Evolutionary conservation across 192 early-diverging fungal genomes (phyloP).

Genomic region (Backusella circina): DNA sequence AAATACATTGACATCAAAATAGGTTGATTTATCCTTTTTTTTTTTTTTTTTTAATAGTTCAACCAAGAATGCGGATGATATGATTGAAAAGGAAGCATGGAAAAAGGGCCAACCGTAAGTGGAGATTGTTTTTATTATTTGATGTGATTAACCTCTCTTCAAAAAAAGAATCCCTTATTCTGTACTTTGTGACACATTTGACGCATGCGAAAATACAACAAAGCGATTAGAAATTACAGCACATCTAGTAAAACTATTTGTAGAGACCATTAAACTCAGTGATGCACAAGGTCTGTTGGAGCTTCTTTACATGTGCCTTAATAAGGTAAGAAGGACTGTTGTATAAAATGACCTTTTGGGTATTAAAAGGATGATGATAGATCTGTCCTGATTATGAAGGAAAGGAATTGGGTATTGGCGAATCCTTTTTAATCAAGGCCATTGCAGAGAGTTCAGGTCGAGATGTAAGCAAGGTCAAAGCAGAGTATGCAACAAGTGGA

Average conservation of each 20-base stretch:
- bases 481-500: constrained; percentile 71
- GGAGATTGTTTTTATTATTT: not conserved
- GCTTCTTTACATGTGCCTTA: constrained; percentile 88
- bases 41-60: not conserved
- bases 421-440: constrained; percentile 88
- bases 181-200: constrained; percentile 89
- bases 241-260: constrained; percentile 68
- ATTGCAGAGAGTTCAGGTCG: constrained; percentile 89
- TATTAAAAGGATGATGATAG: constrained; percentile 22
- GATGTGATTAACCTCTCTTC: not conserved
- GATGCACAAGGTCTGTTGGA: constrained; percentile 66
- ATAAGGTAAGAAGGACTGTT: constrained; percentile 51
- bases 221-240: constrained; percentile 81
- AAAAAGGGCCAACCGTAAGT: not conserved
- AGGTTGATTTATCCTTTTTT: not conserved
- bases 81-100: not conserved
- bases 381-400: constrained; percentile 85
- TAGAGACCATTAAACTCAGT: constrained; percentile 53
- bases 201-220: constrained; percentile 81
- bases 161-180: constrained; percentile 68
- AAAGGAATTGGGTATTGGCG: constrained; percentile 94
- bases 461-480: constrained; percentile 69
- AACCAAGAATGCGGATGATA: not conserved
- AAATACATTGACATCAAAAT: not conserved
- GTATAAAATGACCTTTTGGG: not conserved